phyloP scores from a whole-genome alignment of 768 basidiomycete genomes.

The Tulasnella sp. region DNA sequence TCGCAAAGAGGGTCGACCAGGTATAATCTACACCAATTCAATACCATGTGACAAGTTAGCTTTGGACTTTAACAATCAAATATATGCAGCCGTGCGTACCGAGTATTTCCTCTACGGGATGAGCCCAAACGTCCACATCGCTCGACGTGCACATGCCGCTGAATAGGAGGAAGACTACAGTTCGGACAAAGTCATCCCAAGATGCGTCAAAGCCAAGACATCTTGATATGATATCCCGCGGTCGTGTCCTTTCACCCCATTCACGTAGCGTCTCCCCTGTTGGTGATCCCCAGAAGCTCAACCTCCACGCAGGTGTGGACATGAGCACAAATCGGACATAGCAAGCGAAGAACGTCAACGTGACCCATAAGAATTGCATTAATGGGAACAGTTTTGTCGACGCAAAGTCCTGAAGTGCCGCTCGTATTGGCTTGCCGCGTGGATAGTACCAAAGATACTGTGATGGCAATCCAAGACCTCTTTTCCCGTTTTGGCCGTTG shows the following conservation, averaged over 20 bases:
- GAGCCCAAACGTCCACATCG: slow-evolving; percentile 39
- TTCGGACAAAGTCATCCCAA: slow-evolving; percentile 44
- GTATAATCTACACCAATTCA: slow-evolving; percentile 68
- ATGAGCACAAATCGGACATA: slow-evolving; percentile 37
- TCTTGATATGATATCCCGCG: slow-evolving; percentile 33
- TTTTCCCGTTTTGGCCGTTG: slow-evolving; percentile 48
- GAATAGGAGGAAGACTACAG: slow-evolving; percentile 52
- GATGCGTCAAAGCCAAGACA: slow-evolving; percentile 38
- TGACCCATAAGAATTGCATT: slow-evolving; percentile 35
- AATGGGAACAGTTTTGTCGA: slow-evolving; percentile 25
- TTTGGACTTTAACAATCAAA: not conserved
- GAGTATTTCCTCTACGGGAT: slow-evolving; percentile 56
- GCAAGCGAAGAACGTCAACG: slow-evolving; percentile 36
- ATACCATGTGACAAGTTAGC: not conserved
- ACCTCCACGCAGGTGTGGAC: slow-evolving; percentile 32
- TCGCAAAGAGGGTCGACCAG: slow-evolving; percentile 53
- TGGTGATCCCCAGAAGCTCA: slow-evolving; percentile 24
- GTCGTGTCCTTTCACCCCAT: slow-evolving; percentile 39
- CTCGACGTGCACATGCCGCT: slow-evolving; percentile 65
- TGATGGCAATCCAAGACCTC: slow-evolving; percentile 45
- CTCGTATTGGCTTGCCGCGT: not conserved
- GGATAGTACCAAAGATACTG: not conserved
- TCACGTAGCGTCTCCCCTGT: slow-evolving; percentile 36
- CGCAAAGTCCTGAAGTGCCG: not conserved
- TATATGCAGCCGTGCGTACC: slow-evolving; percentile 34